Evolutionary conservation across 257 asterid species (phyloP).

Genomic region (Verbascum thapsus): DNA sequence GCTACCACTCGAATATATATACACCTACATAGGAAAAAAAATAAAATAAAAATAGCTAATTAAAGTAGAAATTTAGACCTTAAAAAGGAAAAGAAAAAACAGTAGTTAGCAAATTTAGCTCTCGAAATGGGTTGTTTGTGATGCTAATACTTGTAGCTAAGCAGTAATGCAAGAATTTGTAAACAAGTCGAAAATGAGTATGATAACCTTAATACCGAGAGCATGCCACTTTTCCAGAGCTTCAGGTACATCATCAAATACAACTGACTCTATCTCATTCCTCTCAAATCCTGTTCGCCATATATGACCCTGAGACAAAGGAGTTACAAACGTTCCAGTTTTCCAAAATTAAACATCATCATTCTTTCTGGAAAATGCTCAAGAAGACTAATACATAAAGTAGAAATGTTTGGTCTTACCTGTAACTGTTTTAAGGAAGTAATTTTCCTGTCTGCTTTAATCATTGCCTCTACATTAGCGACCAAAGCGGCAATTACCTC

Average conservation of each 20-base stretch:
- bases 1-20: conserved; percentile 97
- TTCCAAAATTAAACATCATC: not conserved
- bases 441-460: conserved; percentile 91
- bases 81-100: too few species aligned
- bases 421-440: conserved; percentile 91
- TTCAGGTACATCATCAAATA: conserved; percentile 80
- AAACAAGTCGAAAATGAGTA: conserved; percentile 16
- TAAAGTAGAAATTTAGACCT: too few species aligned
- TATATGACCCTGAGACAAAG: conserved; percentile 64
- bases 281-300: conserved; percentile 75
- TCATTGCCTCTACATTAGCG: conserved; percentile 87
- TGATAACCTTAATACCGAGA: conserved; percentile 73
- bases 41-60: too few species aligned
- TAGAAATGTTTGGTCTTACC: conserved; percentile 39
- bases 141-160: not conserved
- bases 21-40: conserved; percentile 51
- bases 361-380: not conserved
- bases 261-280: conserved; percentile 56
- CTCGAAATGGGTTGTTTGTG: too few species aligned
- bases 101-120: too few species aligned
- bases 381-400: conserved; percentile 4
- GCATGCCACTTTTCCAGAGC: conserved; percentile 80
- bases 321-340: not conserved
- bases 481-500: conserved; percentile 80
- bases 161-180: not conserved